Base-by-base conservation (phyloP, 805 yeast genomes). In the Yamadazyma paraphyllophila region DNA sequence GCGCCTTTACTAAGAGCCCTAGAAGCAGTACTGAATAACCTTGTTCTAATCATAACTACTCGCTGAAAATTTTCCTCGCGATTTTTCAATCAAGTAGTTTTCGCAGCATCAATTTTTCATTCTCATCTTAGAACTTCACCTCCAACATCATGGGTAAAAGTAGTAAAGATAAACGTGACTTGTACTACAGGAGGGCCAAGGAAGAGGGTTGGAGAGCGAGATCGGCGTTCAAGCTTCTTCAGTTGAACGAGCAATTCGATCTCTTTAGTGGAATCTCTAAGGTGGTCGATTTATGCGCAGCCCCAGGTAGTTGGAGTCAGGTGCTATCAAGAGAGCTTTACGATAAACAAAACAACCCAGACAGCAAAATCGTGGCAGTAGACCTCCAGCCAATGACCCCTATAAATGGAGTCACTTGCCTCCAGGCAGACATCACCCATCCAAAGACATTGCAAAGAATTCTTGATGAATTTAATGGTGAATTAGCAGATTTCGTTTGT, bases 141-240 rank as follows among this genome's bases (percentile, higher is more conserved):
- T 20, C 2, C 33, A 27, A 17, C 15, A 16, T 10, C 16, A 91
- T 92, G 97, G 98, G 98, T 36, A 91, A 91, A 63, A 82, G 91
- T 55, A 87, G 96, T 67, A 92, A 92, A 60, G 97, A 92, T 62
- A 92, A 92, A 66, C 76, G 98, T 65, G 98, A 91, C 66, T 68
- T 91, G 47, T 92, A 91, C 67, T 88, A 88, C 57, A 56, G 99
- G 65, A 83, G 88, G 61, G 99, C 99, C 46, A 94, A 94, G 60
- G 99, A 94, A 62, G 95, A 91, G 63, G 99, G 99, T 10, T 94
- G 95, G 88, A 76, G 99, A 56, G 99, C 99, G 1, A 74, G 99
- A 36, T 90, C 97, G 0, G 99, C 99, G 0, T 94, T 89, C 74
- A 94, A 94, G 62, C 76, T 94, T 9, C 73, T 94, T 3, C 99